These are phyloP conservation scores for Endoconidiophora polonica DNA, from an alignment of 2,329 filamentous ascomycete species.

Conservation along the genomic window DNA sequence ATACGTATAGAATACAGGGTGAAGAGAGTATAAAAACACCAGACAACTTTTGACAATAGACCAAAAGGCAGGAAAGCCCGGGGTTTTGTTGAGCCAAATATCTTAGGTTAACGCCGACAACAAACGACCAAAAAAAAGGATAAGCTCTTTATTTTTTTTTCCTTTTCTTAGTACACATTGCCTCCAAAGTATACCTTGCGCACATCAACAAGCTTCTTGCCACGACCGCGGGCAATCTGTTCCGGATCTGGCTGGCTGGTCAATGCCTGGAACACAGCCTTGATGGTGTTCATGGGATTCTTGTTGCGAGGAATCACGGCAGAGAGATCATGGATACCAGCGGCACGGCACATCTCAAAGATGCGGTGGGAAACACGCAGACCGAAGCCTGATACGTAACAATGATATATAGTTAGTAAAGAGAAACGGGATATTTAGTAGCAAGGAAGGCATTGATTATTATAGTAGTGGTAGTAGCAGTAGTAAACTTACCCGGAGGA, in stretches of 20 bases:
- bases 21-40: too few species aligned
- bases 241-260: constrained; percentile 74
- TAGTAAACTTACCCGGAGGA: constrained; percentile 59
- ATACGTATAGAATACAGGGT: too few species aligned
- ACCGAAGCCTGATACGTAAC: constrained; percentile 57
- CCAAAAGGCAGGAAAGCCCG: not conserved
- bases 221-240: constrained; percentile 71
- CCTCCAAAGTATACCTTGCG: constrained; percentile 95
- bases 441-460: too few species aligned
- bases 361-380: constrained; percentile 81
- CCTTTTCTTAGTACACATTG: constrained; percentile 36
- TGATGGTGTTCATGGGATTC: constrained; percentile 97
- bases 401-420: constrained; percentile 6
- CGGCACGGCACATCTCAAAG: constrained; percentile 81
- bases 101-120: not conserved
- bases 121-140: constrained; percentile 1
- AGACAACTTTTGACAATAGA: not conserved
- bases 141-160: not conserved
- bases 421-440: not conserved
- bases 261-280: constrained; percentile 73
- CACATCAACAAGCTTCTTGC: constrained; percentile 91
- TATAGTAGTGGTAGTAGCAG: not conserved
- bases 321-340: constrained; percentile 73
- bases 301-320: constrained; percentile 69
- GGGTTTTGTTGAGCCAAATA: not conserved